Evolutionary conservation across 768 basidiomycete genomes (phyloP).

Genomic region (Boletus rex-veris): DNA sequence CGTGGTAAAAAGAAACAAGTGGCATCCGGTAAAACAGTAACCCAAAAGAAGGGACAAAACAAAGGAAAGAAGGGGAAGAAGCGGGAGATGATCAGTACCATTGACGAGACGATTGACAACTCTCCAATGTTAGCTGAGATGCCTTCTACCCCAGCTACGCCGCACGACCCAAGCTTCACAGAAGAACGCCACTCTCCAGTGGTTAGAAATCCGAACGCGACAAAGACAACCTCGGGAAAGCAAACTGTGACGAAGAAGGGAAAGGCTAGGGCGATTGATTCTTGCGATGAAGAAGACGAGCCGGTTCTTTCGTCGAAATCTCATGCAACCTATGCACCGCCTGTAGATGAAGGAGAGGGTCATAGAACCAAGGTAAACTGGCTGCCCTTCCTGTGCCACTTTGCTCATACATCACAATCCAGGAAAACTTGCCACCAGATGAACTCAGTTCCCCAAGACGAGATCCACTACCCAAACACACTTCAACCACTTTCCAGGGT

Average conservation of each 20-base stretch:
- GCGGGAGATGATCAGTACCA: slow-evolving; percentile 10
- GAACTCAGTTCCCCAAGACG: neutral
- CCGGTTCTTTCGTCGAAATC: neutral
- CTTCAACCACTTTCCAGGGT: slow-evolving; percentile 7
- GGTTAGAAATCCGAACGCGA: slow-evolving; percentile 1
- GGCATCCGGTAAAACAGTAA: slow-evolving; percentile 20
- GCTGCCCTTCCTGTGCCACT: neutral
- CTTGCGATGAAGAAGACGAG: slow-evolving; percentile 28
- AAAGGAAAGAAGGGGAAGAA: slow-evolving; percentile 31
- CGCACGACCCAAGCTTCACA: neutral
- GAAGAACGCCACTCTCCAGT: neutral
- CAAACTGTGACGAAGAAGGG: slow-evolving; percentile 21
- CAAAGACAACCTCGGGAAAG: slow-evolving; percentile 21
- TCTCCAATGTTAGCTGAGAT: slow-evolving; percentile 1
- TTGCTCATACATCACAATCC: neutral
- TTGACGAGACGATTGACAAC: slow-evolving; percentile 10
- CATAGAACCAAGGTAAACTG: slow-evolving; percentile 16
- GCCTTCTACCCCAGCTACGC: neutral
- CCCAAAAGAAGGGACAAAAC: slow-evolving; percentile 15
- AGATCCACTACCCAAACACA: slow-evolving; percentile 3
- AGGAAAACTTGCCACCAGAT: slow-evolving; percentile 15
- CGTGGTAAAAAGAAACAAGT: slow-evolving; percentile 14
- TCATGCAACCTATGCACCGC: neutral
- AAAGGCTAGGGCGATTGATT: slow-evolving; percentile 26
- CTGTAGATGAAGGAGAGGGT: slow-evolving; percentile 1